phyloP scores from a whole-genome alignment of 805 yeast species.

The Yamadazyma insecticola region DNA sequence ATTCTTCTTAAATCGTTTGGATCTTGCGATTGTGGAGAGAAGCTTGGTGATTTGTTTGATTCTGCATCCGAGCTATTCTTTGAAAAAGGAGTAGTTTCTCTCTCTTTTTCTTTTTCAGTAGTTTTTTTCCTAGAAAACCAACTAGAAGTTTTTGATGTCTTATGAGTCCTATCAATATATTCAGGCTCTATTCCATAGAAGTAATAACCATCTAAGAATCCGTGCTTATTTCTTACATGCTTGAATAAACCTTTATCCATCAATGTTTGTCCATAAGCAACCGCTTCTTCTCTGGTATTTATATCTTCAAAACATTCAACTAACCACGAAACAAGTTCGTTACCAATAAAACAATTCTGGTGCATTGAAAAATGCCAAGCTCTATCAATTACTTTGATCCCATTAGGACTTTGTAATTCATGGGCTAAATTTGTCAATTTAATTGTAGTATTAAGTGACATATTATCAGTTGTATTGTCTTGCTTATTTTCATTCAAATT shows the following conservation, averaged over 20 bases:
- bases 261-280: conserved; percentile 68
- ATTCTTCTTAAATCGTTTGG: conserved; percentile 17
- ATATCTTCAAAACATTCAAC: conserved; percentile 75
- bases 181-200: conserved; percentile 69
- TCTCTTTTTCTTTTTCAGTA: no score
- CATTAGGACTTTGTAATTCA: conserved; percentile 66
- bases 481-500: conserved; percentile 34
- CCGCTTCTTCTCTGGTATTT: conserved; percentile 78
- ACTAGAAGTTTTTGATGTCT: conserved; percentile 13
- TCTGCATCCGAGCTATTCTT: conserved; percentile 24
- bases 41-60: conserved; percentile 21
- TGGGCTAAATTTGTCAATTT: conserved; percentile 51
- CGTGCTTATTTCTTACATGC: conserved; percentile 83
- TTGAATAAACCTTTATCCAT: conserved; percentile 67
- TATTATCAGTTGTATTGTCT: conserved; percentile 21
- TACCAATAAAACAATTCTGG: conserved; percentile 75
- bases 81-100: conserved; percentile 12
- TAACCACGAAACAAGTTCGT: conserved; percentile 83
- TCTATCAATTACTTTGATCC: conserved; percentile 65
- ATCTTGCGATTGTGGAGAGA: conserved; percentile 8
- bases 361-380: conserved; percentile 88
- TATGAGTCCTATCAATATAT: conserved; percentile 34
- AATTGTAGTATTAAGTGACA: conserved; percentile 48
- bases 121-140: conserved; percentile 31
- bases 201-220: conserved; percentile 88